Conservation (phyloP, 1,284 basidiomycete species). For the Meira miltonrushii region DNA sequence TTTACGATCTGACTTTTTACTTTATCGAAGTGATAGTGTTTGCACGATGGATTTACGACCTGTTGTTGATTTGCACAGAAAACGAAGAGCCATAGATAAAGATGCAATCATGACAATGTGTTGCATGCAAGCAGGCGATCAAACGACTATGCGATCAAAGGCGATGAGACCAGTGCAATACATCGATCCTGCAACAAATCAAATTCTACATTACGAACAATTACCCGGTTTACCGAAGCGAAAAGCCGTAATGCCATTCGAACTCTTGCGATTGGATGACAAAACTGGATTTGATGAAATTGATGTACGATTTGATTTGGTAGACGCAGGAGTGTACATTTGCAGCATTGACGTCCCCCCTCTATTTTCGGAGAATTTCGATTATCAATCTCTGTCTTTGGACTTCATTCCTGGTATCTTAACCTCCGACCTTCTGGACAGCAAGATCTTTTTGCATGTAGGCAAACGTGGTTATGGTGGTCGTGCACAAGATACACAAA, state of each 20-base stretch:
- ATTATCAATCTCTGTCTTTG: slow-evolving; percentile 82
- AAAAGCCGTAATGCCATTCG: slow-evolving; percentile 54
- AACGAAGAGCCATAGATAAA: slow-evolving; percentile 77
- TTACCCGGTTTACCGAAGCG: slow-evolving; percentile 41
- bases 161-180: slow-evolving; percentile 36
- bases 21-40: slow-evolving; percentile 88
- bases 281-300: slow-evolving; percentile 57
- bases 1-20: slow-evolving; percentile 70
- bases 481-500: slow-evolving; percentile 35
- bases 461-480: slow-evolving; percentile 34
- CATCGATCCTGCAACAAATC: slow-evolving; percentile 36
- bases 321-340: slow-evolving; percentile 65
- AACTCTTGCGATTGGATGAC: slow-evolving; percentile 59
- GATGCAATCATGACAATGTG: slow-evolving; percentile 81
- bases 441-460: slow-evolving; percentile 81
- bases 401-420: slow-evolving; percentile 96
- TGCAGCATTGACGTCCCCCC: slow-evolving; percentile 85
- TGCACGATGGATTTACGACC: slow-evolving; percentile 86
- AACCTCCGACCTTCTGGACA: slow-evolving; percentile 89
- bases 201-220: slow-evolving; percentile 52
- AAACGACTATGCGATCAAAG: slow-evolving; percentile 21
- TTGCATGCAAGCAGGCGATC: slow-evolving; percentile 23
- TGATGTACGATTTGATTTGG: slow-evolving; percentile 76
- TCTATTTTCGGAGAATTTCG: slow-evolving; percentile 97
- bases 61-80: slow-evolving; percentile 81